A percentile compares a stretch with the other conserved stretches of the same genome.
These are phyloP conservation scores for Wickerhamiella galacta DNA, from an alignment of 805 yeast species.

Conservation along the genomic window DNA sequence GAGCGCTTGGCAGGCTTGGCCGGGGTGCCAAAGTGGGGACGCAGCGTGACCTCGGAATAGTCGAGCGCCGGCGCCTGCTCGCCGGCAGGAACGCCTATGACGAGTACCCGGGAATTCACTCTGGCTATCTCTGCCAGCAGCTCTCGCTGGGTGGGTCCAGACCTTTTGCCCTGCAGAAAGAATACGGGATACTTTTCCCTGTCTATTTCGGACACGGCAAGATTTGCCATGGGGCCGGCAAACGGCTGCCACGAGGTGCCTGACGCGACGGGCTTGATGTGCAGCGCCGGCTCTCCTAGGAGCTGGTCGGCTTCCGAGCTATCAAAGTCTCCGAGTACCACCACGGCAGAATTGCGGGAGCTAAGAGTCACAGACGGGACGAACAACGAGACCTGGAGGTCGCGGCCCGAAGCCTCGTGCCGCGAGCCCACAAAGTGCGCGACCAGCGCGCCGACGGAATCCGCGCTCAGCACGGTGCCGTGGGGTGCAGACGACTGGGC, in stretches of 20 bases:
- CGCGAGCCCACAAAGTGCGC: slow-evolving; percentile 13
- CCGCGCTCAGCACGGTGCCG: slow-evolving; percentile 5
- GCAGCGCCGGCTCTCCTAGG: slow-evolving; percentile 11
- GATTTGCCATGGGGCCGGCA: slow-evolving; percentile 2
- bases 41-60: neutral
- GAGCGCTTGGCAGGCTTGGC: neutral
- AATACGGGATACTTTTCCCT: slow-evolving; percentile 1
- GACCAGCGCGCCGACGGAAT: slow-evolving; percentile 7
- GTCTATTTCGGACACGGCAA: neutral
- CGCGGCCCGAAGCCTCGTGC: slow-evolving; percentile 5
- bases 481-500: slow-evolving; percentile 7
- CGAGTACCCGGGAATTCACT: slow-evolving; percentile 8
- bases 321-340: slow-evolving; percentile 12
- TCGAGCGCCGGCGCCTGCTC: neutral
- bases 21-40: neutral
- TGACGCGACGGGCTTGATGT: slow-evolving; percentile 3
- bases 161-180: neutral
- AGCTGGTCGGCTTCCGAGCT: slow-evolving; percentile 4
- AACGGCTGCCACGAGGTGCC: too few species aligned
- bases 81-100: slow-evolving; percentile 10
- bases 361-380: slow-evolving; percentile 13
- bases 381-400: slow-evolving; percentile 5
- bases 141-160: slow-evolving; percentile 1
- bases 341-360: slow-evolving; percentile 8
- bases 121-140: neutral